phyloP scores from a whole-genome alignment of 257 asterid genomes.

The Echites panduratus region DNA sequence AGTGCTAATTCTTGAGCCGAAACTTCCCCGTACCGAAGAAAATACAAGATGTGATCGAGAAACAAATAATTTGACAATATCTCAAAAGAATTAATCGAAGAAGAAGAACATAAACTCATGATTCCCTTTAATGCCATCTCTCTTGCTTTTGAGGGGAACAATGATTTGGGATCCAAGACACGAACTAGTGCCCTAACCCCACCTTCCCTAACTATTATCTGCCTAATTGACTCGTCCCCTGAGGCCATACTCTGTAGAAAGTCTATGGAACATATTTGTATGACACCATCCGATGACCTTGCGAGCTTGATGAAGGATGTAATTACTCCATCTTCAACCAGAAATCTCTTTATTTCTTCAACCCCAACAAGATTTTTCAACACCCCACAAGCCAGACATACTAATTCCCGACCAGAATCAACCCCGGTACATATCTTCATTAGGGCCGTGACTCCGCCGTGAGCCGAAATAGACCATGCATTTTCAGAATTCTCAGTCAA shows the following conservation, averaged over 20 bases:
- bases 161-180: conserved; percentile 55
- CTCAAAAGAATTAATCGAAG: conserved; percentile 30
- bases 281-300: conserved; percentile 45
- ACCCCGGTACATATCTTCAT: conserved; percentile 52
- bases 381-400: conserved; percentile 62
- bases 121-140: conserved; percentile 71
- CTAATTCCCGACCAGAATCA: conserved; percentile 34
- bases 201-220: conserved; percentile 49
- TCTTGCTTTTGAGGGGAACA: conserved; percentile 53
- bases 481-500: conserved; percentile 85
- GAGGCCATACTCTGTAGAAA: conserved; percentile 66
- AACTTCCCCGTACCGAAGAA: conserved; percentile 54
- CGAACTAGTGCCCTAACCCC: conserved; percentile 57
- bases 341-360: conserved; percentile 79
- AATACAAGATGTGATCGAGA: conserved; percentile 58
- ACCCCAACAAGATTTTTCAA: conserved; percentile 77
- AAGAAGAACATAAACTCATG: conserved; percentile 47
- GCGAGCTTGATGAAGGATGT: conserved; percentile 42
- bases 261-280: conserved; percentile 56
- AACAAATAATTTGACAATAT: conserved; percentile 41
- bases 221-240: conserved; percentile 51
- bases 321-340: conserved; percentile 83
- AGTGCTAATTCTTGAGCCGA: conserved; percentile 68
- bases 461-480: conserved; percentile 91
- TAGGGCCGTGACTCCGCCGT: conserved; percentile 78